phyloP scores from a whole-genome alignment of 148 eudicot genomes.

The Camellia lanceoleosa region DNA sequence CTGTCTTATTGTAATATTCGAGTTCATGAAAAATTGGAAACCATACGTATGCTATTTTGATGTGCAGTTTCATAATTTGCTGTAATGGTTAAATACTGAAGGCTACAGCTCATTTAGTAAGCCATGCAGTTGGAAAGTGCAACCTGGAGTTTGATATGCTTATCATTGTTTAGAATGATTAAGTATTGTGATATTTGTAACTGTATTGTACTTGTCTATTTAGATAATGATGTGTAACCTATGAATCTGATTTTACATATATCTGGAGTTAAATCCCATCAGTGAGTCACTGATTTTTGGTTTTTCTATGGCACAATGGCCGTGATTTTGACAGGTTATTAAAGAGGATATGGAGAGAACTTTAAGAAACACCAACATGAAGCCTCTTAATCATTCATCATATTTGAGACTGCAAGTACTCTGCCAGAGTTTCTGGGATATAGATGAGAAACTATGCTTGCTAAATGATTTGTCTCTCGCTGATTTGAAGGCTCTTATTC shows the following conservation, averaged over 20 bases:
- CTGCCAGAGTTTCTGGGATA: slow-evolving; percentile 85
- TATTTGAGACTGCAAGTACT: slow-evolving; percentile 83
- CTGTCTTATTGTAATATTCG: neutral
- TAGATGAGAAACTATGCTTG: slow-evolving; percentile 71
- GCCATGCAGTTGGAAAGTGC: neutral
- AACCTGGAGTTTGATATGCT: slow-evolving; percentile 13
- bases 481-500: slow-evolving; percentile 75
- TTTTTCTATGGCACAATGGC: slow-evolving; percentile 1
- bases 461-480: slow-evolving; percentile 54
- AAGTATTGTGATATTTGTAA: neutral
- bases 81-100: neutral
- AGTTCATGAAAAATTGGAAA: neutral
- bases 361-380: slow-evolving; percentile 86
- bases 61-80: neutral
- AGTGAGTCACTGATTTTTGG: neutral
- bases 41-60: neutral
- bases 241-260: neutral
- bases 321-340: slow-evolving; percentile 55
- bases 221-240: neutral
- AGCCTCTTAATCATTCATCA: slow-evolving; percentile 86
- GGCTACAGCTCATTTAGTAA: neutral
- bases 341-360: slow-evolving; percentile 85
- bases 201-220: slow-evolving; percentile 2
- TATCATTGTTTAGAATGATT: neutral
- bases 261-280: slow-evolving; percentile 1